Evolutionary conservation across 2,329 filamentous ascomycete genomes (phyloP).

Genomic region (Sarocladium strictum): DNA sequence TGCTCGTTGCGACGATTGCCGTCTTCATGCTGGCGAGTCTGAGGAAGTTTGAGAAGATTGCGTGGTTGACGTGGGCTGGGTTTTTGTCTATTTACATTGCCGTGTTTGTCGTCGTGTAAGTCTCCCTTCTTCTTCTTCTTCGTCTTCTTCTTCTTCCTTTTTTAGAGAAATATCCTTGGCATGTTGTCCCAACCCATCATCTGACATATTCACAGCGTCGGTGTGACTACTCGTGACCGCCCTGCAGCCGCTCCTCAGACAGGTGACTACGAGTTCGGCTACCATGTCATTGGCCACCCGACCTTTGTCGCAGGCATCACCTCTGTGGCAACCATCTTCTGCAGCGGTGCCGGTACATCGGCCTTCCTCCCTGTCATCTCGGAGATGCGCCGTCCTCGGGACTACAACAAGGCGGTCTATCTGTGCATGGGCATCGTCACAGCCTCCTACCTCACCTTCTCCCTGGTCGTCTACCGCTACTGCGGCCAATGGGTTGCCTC

Average conservation of each 20-base stretch:
- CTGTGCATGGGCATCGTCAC: slow-evolving; percentile 53
- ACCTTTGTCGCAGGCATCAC: slow-evolving; percentile 54
- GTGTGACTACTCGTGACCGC: slow-evolving; percentile 49
- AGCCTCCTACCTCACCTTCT: slow-evolving; percentile 51
- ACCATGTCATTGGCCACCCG: slow-evolving; percentile 47
- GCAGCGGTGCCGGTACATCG: slow-evolving; percentile 51
- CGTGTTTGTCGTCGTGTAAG: slow-evolving; percentile 26
- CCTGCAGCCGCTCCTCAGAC: slow-evolving; percentile 55
- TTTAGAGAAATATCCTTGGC: too few species aligned
- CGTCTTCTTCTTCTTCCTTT: slow-evolving; percentile 17
- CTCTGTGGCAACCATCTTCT: slow-evolving; percentile 53
- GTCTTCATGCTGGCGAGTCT: slow-evolving; percentile 45
- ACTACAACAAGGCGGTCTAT: slow-evolving; percentile 56
- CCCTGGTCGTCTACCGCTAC: slow-evolving; percentile 54
- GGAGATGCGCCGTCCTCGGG: slow-evolving; percentile 55
- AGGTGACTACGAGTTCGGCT: slow-evolving; percentile 55
- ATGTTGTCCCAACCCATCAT: too few species aligned
- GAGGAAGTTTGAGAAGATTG: slow-evolving; percentile 52
- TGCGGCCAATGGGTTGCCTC: slow-evolving; percentile 58
- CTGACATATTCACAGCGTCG: slow-evolving; percentile 30
- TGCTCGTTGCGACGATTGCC: slow-evolving; percentile 43
- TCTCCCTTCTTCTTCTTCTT: slow-evolving; percentile 10
- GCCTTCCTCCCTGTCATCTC: slow-evolving; percentile 60
- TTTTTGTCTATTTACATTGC: slow-evolving; percentile 17
- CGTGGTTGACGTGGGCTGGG: slow-evolving; percentile 56